Conservation (phyloP, 805 yeast genomes). For the Sugiyamaella marilandica region DNA sequence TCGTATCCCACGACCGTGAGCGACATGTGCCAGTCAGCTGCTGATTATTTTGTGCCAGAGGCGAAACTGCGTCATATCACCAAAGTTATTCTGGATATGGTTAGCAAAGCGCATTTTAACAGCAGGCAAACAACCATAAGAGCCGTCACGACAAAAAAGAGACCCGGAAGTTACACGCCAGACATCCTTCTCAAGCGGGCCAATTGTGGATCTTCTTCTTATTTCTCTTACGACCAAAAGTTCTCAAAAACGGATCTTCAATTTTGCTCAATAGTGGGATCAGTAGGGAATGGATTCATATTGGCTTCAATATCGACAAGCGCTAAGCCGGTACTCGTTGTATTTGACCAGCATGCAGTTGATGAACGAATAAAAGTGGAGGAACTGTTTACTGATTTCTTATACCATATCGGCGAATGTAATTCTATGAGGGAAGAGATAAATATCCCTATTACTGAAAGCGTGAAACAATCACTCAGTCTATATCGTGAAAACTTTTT, state of each 20-base stretch:
- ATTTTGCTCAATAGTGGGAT: slow-evolving; percentile 32
- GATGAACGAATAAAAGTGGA: slow-evolving; percentile 74
- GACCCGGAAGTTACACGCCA: not conserved
- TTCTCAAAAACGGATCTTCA: slow-evolving; percentile 11
- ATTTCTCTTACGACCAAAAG: slow-evolving; percentile 1
- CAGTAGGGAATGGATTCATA: slow-evolving; percentile 62
- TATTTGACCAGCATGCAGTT: slow-evolving; percentile 78
- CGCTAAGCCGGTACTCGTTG: slow-evolving; percentile 33
- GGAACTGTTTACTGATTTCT: slow-evolving; percentile 36
- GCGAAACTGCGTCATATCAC: not conserved
- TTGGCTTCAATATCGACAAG: slow-evolving; percentile 35
- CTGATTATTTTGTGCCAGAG: not conserved
- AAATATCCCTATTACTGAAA: not conserved
- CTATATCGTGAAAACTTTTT: slow-evolving; percentile 2
- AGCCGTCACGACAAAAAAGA: not conserved
- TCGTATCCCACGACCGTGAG: not conserved
- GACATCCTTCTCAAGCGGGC: not conserved
- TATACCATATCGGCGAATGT: slow-evolving; percentile 30
- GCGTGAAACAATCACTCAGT: slow-evolving; percentile 3
- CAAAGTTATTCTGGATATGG: not conserved
- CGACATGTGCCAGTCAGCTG: not conserved
- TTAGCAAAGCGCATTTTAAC: not conserved
- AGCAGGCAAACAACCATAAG: not conserved
- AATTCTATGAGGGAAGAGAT: slow-evolving; percentile 2
- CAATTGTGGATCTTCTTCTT: not conserved